Conservation (phyloP, 2,329 filamentous ascomycete genomes). For the Epichloe sibirici region DNA sequence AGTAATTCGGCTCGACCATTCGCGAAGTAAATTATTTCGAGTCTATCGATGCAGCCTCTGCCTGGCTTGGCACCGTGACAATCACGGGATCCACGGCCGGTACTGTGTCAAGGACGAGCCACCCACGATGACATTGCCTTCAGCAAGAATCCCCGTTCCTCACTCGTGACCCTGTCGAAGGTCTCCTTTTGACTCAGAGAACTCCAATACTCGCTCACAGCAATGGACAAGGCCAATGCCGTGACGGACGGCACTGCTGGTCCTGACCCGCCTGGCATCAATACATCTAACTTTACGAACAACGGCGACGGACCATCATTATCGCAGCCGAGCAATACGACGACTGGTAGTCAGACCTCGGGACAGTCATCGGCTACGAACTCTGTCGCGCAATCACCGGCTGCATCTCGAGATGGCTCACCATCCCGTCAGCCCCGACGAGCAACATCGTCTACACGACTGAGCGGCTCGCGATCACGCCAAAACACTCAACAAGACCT, state of each 20-base stretch:
- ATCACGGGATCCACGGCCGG: slow-evolving; percentile 3
- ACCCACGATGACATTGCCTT: slow-evolving; percentile 21
- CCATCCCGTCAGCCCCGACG: slow-evolving; percentile 29
- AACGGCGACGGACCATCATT: neutral
- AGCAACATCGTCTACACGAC: slow-evolving; percentile 22
- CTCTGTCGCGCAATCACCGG: slow-evolving; percentile 24
- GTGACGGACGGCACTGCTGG: slow-evolving; percentile 7
- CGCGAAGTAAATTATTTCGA: neutral
- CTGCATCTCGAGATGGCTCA: slow-evolving; percentile 34
- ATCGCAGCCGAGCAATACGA: slow-evolving; percentile 8
- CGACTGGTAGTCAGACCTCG: slow-evolving; percentile 18
- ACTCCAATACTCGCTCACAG: slow-evolving; percentile 14
- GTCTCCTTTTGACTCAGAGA: slow-evolving; percentile 16
- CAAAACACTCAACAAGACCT: slow-evolving; percentile 53
- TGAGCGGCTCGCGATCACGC: slow-evolving; percentile 40
- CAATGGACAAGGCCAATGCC: slow-evolving; percentile 24
- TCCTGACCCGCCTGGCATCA: slow-evolving; percentile 10
- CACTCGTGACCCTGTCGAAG: slow-evolving; percentile 18
- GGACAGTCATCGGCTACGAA: slow-evolving; percentile 25
- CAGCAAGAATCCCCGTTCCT: slow-evolving; percentile 7
- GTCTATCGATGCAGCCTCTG: neutral
- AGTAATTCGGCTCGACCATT: neutral
- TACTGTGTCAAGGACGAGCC: slow-evolving; percentile 19
- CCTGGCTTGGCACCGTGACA: slow-evolving; percentile 1
- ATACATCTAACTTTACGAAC: neutral